A percentile compares a stretch with the other conserved stretches of the same genome.
Conservation (phyloP, 306 rosid species). For the Rosa chinensis region DNA sequence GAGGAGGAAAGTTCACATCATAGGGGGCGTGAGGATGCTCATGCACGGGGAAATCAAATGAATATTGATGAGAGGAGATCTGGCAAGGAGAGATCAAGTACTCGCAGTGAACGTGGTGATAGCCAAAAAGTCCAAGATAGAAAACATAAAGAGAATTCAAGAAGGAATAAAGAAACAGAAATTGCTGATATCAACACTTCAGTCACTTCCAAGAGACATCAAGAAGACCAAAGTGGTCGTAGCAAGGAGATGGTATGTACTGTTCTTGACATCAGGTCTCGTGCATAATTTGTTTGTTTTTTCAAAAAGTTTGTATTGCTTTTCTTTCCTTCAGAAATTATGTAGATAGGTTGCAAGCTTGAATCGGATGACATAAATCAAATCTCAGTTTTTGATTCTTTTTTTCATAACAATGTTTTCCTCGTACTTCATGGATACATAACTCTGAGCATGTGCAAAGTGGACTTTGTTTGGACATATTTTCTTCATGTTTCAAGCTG, state of each 20-base stretch:
- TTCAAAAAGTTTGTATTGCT: constrained; percentile 6
- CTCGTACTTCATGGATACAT: neutral
- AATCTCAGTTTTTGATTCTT: neutral
- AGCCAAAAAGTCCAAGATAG: constrained; percentile 63
- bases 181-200: constrained; percentile 46
- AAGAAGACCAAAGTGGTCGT: constrained; percentile 65
- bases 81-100: constrained; percentile 74
- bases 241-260: constrained; percentile 80
- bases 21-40: constrained; percentile 72
- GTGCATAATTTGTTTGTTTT: constrained; percentile 11
- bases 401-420: neutral
- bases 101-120: constrained; percentile 74
- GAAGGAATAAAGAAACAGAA: constrained; percentile 75
- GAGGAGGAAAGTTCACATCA: constrained; percentile 67
- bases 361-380: neutral
- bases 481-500: neutral
- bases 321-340: neutral
- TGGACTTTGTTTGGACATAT: neutral
- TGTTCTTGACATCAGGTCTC: constrained; percentile 33
- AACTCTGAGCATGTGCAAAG: neutral
- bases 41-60: constrained; percentile 61
- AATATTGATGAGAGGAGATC: constrained; percentile 68
- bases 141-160: constrained; percentile 65
- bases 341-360: constrained; percentile 23
- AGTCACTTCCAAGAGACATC: constrained; percentile 64